phyloP scores from a whole-genome alignment of 495 filamentous ascomycete genomes.

The Venustampulla echinocandica region DNA sequence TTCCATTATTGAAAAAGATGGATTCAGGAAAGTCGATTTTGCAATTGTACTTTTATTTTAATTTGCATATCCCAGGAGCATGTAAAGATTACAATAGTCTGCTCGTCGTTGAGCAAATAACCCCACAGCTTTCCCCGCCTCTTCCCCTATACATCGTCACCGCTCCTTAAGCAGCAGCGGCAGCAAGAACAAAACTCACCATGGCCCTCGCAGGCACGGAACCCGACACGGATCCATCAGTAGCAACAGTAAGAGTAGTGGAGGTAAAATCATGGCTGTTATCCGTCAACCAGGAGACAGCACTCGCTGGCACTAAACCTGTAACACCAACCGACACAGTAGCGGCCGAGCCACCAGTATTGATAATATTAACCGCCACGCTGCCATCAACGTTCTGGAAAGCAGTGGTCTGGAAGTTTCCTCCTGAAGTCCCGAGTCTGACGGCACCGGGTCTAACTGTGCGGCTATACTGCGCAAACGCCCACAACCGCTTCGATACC shows the following conservation, averaged over 20 bases:
- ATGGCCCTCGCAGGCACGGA: not conserved
- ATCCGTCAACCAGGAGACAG: not conserved
- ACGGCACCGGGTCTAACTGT: slow-evolving; percentile 40
- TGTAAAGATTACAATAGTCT: too few relatives aligned
- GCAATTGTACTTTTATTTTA: too few relatives aligned
- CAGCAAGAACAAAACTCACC: not conserved
- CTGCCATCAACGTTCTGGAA: slow-evolving; percentile 39
- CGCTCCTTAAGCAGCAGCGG: too few relatives aligned
- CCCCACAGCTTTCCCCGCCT: too few relatives aligned
- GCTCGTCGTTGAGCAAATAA: too few relatives aligned
- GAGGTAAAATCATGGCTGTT: not conserved
- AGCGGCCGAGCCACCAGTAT: not conserved
- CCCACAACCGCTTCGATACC: slow-evolving; percentile 39
- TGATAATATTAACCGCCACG: slow-evolving; percentile 1
- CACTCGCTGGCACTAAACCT: not conserved
- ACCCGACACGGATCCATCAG: not conserved
- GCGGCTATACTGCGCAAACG: slow-evolving; percentile 35
- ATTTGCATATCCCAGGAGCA: too few relatives aligned
- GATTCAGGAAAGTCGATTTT: too few relatives aligned
- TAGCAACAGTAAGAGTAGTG: not conserved
- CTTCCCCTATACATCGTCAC: too few relatives aligned
- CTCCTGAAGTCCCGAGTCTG: slow-evolving; percentile 29
- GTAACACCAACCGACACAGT: not conserved
- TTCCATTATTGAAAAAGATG: too few relatives aligned
- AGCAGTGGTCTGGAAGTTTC: slow-evolving; percentile 30